Conservation (phyloP, 371 early-diverging fungal genomes). For the Mucor indicus region DNA sequence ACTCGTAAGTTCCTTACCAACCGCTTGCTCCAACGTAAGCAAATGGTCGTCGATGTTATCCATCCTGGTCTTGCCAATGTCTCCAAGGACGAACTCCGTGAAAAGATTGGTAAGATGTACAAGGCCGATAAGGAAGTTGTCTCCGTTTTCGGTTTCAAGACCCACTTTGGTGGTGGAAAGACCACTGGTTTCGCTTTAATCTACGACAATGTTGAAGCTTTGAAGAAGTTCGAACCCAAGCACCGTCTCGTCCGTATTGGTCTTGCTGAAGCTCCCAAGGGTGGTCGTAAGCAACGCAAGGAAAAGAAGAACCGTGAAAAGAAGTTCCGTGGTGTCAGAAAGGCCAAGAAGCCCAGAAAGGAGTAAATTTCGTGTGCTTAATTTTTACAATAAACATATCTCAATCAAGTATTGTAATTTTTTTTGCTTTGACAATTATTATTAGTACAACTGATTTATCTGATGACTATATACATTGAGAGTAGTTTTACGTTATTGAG, state of each 20-base stretch:
- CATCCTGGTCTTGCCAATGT: constrained; percentile 94
- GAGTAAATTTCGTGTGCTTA: constrained; percentile 31
- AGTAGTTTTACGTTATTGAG: too few relatives aligned
- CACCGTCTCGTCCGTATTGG: constrained; percentile 91
- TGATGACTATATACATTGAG: too few relatives aligned
- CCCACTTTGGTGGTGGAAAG: constrained; percentile 97
- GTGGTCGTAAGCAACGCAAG: constrained; percentile 97
- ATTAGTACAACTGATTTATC: too few relatives aligned
- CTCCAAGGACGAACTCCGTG: constrained; percentile 91
- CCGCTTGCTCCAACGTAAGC: constrained; percentile 97
- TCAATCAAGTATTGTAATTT: too few relatives aligned
- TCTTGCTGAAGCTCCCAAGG: constrained; percentile 71
- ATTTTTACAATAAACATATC: background rate
- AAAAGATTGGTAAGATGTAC: constrained; percentile 96
- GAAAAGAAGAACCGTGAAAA: constrained; percentile 99
- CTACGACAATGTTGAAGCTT: constrained; percentile 94
- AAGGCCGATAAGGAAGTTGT: constrained; percentile 90
- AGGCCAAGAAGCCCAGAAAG: constrained; percentile 81
- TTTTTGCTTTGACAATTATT: too few relatives aligned
- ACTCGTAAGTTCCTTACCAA: constrained; percentile 99
- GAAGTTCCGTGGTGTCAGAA: constrained; percentile 98
- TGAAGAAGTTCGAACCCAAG: constrained; percentile 99
- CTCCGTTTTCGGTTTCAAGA: constrained; percentile 95
- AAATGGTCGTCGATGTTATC: constrained; percentile 96
- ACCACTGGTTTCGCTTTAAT: constrained; percentile 97